These are phyloP conservation scores for Corynespora cassiicola DNA, from an alignment of 2,329 filamentous ascomycete genomes.

Conservation along the genomic window DNA sequence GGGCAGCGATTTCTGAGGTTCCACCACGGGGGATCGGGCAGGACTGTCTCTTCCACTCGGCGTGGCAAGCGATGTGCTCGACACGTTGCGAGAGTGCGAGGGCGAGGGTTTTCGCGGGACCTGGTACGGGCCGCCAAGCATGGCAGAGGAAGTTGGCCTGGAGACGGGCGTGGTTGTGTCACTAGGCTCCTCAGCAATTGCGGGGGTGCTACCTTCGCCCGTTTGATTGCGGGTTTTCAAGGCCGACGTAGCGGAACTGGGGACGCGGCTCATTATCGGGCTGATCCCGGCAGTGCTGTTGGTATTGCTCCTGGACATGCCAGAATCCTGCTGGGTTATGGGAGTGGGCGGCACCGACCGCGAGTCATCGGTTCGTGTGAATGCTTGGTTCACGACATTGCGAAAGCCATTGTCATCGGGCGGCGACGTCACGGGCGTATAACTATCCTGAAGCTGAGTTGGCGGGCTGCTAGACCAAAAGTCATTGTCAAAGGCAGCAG, in stretches of 20 bases:
- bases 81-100: conserved; percentile 49
- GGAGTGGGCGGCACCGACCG: conserved; percentile 60
- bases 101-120: conserved; percentile 45
- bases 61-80: conserved; percentile 53
- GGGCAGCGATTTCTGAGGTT: conserved; percentile 51
- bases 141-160: conserved; percentile 38
- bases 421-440: conserved; percentile 20
- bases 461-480: conserved; percentile 28
- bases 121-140: conserved; percentile 32
- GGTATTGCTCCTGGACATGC: conserved; percentile 65
- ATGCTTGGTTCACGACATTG: conserved; percentile 69
- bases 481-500: conserved; percentile 32
- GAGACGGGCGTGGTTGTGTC: conserved; percentile 43
- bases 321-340: conserved; percentile 52
- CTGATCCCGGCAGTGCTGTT: conserved; percentile 69
- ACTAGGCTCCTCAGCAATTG: conserved; percentile 62
- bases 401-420: conserved; percentile 36
- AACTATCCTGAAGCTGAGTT: conserved; percentile 18
- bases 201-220: conserved; percentile 54
- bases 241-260: conserved; percentile 51
- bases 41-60: conserved; percentile 67
- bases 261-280: conserved; percentile 68
- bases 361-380: conserved; percentile 64
- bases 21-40: conserved; percentile 63
- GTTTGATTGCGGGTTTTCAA: conserved; percentile 46